These are phyloP conservation scores for Phytophthora sp. DNA, from an alignment of 352 stramenopile genomes.

Conservation along the genomic window DNA sequence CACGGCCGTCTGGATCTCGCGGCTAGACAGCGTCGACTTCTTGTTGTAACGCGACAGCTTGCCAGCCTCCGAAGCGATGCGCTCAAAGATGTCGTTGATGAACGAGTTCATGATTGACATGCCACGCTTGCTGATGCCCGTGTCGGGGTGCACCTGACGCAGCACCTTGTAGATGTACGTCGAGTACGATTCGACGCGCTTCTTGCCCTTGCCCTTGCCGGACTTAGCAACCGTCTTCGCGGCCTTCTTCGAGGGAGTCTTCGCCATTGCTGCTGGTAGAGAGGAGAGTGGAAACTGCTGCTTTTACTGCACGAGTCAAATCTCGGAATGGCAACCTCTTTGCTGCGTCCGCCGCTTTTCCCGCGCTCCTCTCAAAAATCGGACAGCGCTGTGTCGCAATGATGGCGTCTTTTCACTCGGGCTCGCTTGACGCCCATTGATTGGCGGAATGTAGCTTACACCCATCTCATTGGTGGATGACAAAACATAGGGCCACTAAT, in stretches of 20 bases:
- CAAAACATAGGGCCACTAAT: conserved; percentile 7
- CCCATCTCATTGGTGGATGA: conserved; percentile 23
- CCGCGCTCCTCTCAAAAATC: conserved; percentile 26
- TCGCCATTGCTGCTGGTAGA: conserved; percentile 82
- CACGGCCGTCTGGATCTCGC: conserved; percentile 98
- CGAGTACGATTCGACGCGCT: conserved; percentile 90
- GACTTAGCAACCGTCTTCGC: conserved; percentile 84
- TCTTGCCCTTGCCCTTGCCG: conserved; percentile 85
- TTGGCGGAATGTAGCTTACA: conserved; percentile 30
- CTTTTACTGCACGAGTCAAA: conserved; percentile 42
- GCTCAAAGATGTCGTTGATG: conserved; percentile 99
- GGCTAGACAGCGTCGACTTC: conserved; percentile 96
- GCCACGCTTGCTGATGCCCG: conserved; percentile 96
- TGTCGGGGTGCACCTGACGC: conserved; percentile 96
- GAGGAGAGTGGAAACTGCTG: conserved; percentile 28
- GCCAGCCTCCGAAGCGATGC: conserved; percentile 95
- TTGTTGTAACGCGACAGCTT: conserved; percentile 98
- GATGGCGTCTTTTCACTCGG: conserved; percentile 24
- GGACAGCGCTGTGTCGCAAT: conserved; percentile 5
- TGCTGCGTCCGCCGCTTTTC: conserved; percentile 15
- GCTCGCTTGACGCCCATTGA: conserved; percentile 28
- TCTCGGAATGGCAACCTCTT: conserved; percentile 33
- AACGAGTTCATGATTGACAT: conserved; percentile 99
- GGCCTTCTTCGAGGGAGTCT: conserved; percentile 96
- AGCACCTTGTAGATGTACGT: conserved; percentile 95